Evolutionary conservation across 495 filamentous ascomycete species (phyloP).

Genomic region (Neurospora discreta): DNA sequence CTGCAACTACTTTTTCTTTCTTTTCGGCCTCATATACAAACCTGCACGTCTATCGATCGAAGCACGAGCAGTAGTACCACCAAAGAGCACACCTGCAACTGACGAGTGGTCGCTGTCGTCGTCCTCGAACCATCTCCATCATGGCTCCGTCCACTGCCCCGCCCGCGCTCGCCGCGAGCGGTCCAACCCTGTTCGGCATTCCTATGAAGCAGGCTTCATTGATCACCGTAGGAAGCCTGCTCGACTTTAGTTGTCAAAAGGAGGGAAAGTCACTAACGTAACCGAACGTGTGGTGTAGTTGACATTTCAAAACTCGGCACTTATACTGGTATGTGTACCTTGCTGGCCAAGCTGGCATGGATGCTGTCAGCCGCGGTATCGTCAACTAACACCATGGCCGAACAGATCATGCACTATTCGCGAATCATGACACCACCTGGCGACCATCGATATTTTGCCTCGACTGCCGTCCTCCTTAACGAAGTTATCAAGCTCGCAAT

Average conservation of each 20-base stretch:
- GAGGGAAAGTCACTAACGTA: slow-evolving; percentile 14
- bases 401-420: slow-evolving; percentile 82
- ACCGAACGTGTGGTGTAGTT: slow-evolving; percentile 36
- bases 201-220: slow-evolving; percentile 71
- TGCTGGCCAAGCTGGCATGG: background rate
- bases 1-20: background rate
- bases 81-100: background rate
- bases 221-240: slow-evolving; percentile 47
- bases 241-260: slow-evolving; percentile 8
- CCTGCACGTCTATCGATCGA: background rate
- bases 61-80: background rate
- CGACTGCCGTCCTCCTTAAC: slow-evolving; percentile 88
- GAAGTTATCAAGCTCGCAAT: slow-evolving; percentile 86
- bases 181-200: slow-evolving; percentile 46
- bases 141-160: background rate
- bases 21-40: background rate
- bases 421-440: slow-evolving; percentile 74
- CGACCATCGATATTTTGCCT: slow-evolving; percentile 81
- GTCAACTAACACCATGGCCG: slow-evolving; percentile 5
- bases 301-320: slow-evolving; percentile 66
- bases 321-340: slow-evolving; percentile 51
- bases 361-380: background rate
- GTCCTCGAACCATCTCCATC: background rate
- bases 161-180: slow-evolving; percentile 24
- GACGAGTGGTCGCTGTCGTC: background rate